Evolutionary conservation across 202 grass and related monocot genomes (phyloP).

Genomic region (Eragrostis tef): DNA sequence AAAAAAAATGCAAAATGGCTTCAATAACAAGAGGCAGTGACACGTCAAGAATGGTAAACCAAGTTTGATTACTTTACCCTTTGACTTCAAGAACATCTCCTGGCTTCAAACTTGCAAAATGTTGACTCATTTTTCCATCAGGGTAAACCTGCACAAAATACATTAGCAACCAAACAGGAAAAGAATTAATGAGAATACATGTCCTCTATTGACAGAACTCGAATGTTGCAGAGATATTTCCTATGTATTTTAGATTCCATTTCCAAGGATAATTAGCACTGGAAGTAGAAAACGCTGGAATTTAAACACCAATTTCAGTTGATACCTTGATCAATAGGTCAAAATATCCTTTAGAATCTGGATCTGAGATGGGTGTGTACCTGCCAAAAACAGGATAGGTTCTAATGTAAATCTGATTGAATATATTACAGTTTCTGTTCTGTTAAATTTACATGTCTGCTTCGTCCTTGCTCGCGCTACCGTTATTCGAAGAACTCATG

Average conservation of each 20-base stretch:
- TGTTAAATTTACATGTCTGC: conserved; percentile 12
- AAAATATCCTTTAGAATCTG: conserved; percentile 90
- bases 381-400: conserved; percentile 55
- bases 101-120: conserved; percentile 87
- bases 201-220: conserved; percentile 18
- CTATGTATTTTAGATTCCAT: conserved; percentile 20
- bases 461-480: not conserved
- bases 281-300: not conserved
- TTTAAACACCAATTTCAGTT: conserved; percentile 7
- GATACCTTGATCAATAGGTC: conserved; percentile 93
- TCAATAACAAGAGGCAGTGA: conserved; percentile 38
- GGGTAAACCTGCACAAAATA: conserved; percentile 74
- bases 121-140: conserved; percentile 95
- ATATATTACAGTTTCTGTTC: not conserved
- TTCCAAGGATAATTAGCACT: conserved; percentile 20
- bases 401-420: conserved; percentile 37
- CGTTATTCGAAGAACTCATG: not conserved
- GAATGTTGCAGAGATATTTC: conserved; percentile 30
- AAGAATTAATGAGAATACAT: not conserved
- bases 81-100: conserved; percentile 96
- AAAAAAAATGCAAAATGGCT: conserved; percentile 41
- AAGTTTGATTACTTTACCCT: conserved; percentile 66
- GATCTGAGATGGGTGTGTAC: conserved; percentile 90
- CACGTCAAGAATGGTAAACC: not conserved
- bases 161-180: conserved; percentile 14